phyloP scores from a whole-genome alignment of 768 basidiomycete species.

The Sporobolomyces roseus region DNA sequence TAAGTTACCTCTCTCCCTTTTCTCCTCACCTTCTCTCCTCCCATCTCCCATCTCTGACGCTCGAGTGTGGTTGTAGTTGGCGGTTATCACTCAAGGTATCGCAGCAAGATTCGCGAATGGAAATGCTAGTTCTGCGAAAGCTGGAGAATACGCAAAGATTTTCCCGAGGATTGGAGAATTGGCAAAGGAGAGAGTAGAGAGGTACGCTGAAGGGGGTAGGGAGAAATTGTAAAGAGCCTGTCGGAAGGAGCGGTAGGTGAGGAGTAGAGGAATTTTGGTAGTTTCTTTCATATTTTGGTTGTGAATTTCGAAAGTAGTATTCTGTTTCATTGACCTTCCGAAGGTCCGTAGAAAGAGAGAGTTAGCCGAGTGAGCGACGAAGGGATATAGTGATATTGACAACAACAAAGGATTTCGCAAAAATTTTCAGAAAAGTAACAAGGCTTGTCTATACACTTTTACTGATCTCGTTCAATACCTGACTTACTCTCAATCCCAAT shows the following conservation, averaged over 20 bases:
- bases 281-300: too few relatives aligned
- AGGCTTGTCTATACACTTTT: not conserved
- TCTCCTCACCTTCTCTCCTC: not conserved
- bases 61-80: constrained; percentile 28
- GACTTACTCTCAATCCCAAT: constrained; percentile 34
- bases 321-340: too few relatives aligned
- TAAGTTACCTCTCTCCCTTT: constrained; percentile 22
- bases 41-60: not conserved
- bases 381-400: not conserved
- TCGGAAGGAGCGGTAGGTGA: too few relatives aligned
- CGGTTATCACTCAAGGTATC: constrained; percentile 46
- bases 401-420: not conserved
- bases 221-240: not conserved
- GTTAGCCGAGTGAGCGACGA: too few relatives aligned
- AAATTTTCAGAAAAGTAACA: not conserved
- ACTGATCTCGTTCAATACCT: constrained; percentile 32
- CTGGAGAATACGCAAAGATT: constrained; percentile 29
- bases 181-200: constrained; percentile 31
- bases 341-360: too few relatives aligned
- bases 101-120: constrained; percentile 41
- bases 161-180: constrained; percentile 35
- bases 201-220: constrained; percentile 12
- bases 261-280: too few relatives aligned
- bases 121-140: constrained; percentile 41
- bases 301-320: too few relatives aligned